These are phyloP conservation scores for Calocybe cyanea DNA, from an alignment of 768 basidiomycete genomes.

Conservation along the genomic window DNA sequence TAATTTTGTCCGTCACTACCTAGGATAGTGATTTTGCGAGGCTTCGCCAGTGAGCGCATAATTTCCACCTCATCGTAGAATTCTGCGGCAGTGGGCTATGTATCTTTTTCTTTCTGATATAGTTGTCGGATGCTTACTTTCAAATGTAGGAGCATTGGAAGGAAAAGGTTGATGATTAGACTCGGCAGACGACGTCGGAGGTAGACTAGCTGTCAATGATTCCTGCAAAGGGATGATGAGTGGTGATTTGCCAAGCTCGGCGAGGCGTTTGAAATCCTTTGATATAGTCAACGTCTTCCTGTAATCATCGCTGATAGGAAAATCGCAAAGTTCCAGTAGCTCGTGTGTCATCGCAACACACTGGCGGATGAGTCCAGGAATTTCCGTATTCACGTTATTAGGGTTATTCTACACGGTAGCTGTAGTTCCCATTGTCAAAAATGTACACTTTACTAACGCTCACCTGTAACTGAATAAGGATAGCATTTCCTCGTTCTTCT, in stretches of 20 bases:
- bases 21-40: conserved; percentile 82
- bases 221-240: conserved; percentile 92
- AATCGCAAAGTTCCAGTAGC: conserved; percentile 64
- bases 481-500: conserved; percentile 51
- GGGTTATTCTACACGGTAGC: conserved; percentile 39
- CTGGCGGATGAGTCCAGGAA: conserved; percentile 49
- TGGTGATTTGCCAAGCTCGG: conserved; percentile 51
- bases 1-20: conserved; percentile 83
- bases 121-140: conserved; percentile 46
- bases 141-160: conserved; percentile 66
- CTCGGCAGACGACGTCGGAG: conserved; percentile 60
- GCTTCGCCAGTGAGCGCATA: conserved; percentile 89
- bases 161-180: conserved; percentile 82
- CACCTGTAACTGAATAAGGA: conserved; percentile 60
- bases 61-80: conserved; percentile 83
- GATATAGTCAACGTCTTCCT: conserved; percentile 41
- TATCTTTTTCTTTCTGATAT: not conserved
- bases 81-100: conserved; percentile 34
- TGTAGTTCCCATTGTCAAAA: not conserved
- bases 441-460: conserved; percentile 8
- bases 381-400: conserved; percentile 31
- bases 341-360: conserved; percentile 64
- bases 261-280: conserved; percentile 56
- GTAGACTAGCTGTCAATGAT: conserved; percentile 85
- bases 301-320: conserved; percentile 35